These are phyloP conservation scores for Keqinozyma sinolaborantium DNA, from an alignment of 1,139 yeast genomes.

Conservation along the genomic window DNA sequence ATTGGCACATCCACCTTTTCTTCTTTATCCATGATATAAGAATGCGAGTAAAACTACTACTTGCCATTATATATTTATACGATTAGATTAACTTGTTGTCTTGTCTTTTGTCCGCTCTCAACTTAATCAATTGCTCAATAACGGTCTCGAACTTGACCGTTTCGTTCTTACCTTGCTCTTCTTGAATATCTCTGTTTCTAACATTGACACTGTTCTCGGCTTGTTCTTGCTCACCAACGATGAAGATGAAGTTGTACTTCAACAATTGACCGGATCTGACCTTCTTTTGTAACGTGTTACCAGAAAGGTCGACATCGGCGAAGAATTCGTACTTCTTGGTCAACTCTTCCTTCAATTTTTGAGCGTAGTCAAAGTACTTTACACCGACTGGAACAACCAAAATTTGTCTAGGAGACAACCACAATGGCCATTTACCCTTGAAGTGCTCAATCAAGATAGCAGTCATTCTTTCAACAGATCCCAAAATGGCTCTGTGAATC, in stretches of 20 bases:
- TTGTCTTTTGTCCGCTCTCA: conserved; percentile 65
- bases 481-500: conserved; percentile 98
- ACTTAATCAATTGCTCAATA: conserved; percentile 57
- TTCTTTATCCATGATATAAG: conserved; percentile 2
- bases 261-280: conserved; percentile 91
- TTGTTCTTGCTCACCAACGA: conserved; percentile 94
- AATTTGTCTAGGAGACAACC: conserved; percentile 97
- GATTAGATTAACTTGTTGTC: conserved; percentile 53
- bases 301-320: conserved; percentile 89
- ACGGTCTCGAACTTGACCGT: conserved; percentile 70
- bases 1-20: conserved; percentile 1
- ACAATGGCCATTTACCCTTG: conserved; percentile 99
- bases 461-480: conserved; percentile 97
- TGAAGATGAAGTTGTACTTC: conserved; percentile 90
- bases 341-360: conserved; percentile 66
- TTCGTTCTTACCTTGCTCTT: conserved; percentile 86
- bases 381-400: conserved; percentile 95
- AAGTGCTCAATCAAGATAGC: conserved; percentile 95
- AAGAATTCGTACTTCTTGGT: conserved; percentile 66
- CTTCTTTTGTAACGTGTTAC: conserved; percentile 95
- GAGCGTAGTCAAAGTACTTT: conserved; percentile 85
- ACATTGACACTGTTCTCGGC: conserved; percentile 75
- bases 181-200: conserved; percentile 84
- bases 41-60: no score
- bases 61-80: background rate